Base-by-base conservation (phyloP, 2,329 filamentous ascomycete species). In the Hypoxylon sp. region DNA sequence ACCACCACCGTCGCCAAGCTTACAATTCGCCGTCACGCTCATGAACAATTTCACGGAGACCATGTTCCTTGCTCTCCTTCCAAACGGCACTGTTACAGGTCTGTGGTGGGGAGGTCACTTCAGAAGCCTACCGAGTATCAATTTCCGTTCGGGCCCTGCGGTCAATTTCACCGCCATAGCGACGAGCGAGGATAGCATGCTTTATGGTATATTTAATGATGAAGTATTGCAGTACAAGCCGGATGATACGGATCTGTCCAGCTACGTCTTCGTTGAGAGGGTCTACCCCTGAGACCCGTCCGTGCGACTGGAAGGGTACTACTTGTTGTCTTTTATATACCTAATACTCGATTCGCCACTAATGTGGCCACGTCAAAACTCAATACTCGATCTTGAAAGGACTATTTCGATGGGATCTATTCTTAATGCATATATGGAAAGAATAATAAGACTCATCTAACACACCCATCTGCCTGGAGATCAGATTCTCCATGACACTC, bases 91-190 rank as follows among this genome's bases (percentile, higher is more conserved):
- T 14, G 62, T 71, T 4, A 33, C 42, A 29, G 65, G 65, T 6
- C 19, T 50, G 26, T 58, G 54, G 53, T 64, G 51, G 57, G 47
- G 22, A 5, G 52, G 37, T 3, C 33, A 54, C 17, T 60, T 57
- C 39, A 9, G 13, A 5, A 14, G 53, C 2, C 48, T 67, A 11
- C 57, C 63, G 26, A 58, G 37, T 14, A 13, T 67, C 55, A 24
- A 37, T 1, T 70, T 67, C 57, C 31, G 22, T 14, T 47, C 64
- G 2, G 62, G 62, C 0, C 64, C 67, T 8, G 26, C 60, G 13
- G 51, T 59, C 35, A 70, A 70, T 13, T 74, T 74, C 46, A 66
- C 66, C 1, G 69, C 72, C 0, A 71, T 74, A 14, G 47, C 70
- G n/a, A 54, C 57, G 10, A 61, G 50, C 14, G 61, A 66, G 33